Conservation (phyloP, 495 filamentous ascomycete species). For the Oidiodendron maius region DNA sequence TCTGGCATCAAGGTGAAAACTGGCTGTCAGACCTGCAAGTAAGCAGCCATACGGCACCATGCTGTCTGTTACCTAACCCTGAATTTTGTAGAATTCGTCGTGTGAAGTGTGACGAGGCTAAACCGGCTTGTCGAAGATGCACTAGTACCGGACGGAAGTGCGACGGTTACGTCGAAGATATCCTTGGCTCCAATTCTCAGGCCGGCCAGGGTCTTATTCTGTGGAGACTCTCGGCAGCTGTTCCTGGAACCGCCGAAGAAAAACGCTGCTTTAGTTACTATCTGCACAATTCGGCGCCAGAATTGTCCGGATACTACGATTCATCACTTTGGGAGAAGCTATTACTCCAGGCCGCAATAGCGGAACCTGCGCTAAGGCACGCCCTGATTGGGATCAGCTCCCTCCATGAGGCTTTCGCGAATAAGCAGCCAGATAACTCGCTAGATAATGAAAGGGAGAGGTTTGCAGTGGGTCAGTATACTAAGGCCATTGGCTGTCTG, state of each 20-base stretch:
- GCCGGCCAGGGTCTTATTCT: not conserved
- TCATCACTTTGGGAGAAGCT: conserved; percentile 40
- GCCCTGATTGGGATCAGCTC: conserved; percentile 7
- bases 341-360: conserved; percentile 24
- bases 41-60: not conserved
- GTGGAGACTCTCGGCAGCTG: conserved; percentile 4
- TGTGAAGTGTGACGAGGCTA: conserved; percentile 40
- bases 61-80: not conserved
- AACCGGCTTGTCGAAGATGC: conserved; percentile 34
- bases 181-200: not conserved
- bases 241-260: conserved; percentile 8
- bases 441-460: conserved; percentile 9
- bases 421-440: not conserved
- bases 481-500: conserved; percentile 5
- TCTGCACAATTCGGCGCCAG: conserved; percentile 5
- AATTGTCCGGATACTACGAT: conserved; percentile 27
- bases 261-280: conserved; percentile 14
- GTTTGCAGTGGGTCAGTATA: conserved; percentile 12
- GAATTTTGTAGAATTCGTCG: conserved; percentile 29
- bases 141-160: conserved; percentile 32
- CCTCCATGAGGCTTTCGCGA: not conserved
- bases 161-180: conserved; percentile 31
- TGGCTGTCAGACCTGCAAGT: conserved; percentile 20
- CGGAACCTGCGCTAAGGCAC: conserved; percentile 7
- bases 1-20: conserved; percentile 14